Evolutionary conservation across 345 rosid species (phyloP), one percentile per base, ranked within the genome.

Genomic region (Eucalyptus coolabah): DNA sequence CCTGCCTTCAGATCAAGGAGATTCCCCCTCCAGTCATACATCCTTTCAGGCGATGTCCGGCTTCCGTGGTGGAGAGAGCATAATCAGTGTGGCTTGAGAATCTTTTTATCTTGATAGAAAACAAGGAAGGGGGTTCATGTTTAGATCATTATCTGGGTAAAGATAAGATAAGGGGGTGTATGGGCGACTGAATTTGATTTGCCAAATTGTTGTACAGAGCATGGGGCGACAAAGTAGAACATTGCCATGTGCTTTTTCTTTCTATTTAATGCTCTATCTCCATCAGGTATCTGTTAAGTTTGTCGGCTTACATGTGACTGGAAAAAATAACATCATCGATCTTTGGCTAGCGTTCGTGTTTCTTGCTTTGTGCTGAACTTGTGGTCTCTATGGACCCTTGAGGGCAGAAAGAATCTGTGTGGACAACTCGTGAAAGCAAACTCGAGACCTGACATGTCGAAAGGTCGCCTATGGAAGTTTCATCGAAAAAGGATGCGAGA

Each of bases 51-150:
- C 67, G 89, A 90, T 93, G 95, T 88, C 93, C 37, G 90, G 93
- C 92, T 93, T 95, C 92, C 91, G 89, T 88, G 95, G 92, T 88
- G 98, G 96, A 88, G 99, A 95, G 42, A 93, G 91, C 94, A 94
- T 93, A 91, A 95, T 96, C 88, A 93, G 94, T 85, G 97, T 96
- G 89, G 96, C 96, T 87, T 96, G 91, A 94, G 87, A 42, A 82
- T 53, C 88, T 56, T 80, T 21, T 77, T 37, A 6, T 37, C 83
- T 21, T 21, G 83, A 37, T 37, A 19, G 45, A 5, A 77, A 72
- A 21, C 28, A 21, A 72, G 12, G n/a, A 63, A 60, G n/a, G 34
- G 40, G 83, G 45, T 37, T 72, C 45, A 2, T 40, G 83, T 42
- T 3, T 37, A 6, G 47, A 40, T 21, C 7, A 77, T 77, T 13